Evolutionary conservation across 177 flowering plant genomes (phyloP), one percentile per base, ranked within the genome.

Genomic region (Vitis hybrid): DNA sequence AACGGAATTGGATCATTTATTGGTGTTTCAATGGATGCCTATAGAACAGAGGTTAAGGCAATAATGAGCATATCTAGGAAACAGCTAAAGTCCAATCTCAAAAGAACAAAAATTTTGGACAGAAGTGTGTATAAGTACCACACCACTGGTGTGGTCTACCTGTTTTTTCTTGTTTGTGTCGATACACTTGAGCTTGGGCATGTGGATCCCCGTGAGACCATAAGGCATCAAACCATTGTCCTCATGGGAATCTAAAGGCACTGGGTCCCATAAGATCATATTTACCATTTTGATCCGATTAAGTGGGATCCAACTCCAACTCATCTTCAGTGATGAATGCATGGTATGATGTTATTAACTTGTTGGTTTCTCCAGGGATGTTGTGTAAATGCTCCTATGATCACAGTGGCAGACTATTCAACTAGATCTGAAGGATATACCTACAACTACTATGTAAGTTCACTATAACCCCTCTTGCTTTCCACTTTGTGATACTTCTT

Each of bases 361-460:
- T 3, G 5, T 63, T 67, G 48, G 17, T 62, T 71, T 74, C 61
- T 73, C 75, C 89, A 92, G 99, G 99, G 99, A 68, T 85, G 91
- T 60, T 96, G 99, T 79, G 99, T 96, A 60, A 96, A 96, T 85
- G 99, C 99, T 82, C 99, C 99, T 10, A 96, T 96, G 99, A 93
- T 96, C 48, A 88, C 98, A 1, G 97, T 96, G 52, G 99, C 97
- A 23, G 99, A 96, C 80, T 96, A 96, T 83, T 90, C 99, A 67
- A 90, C 86, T 66, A 97, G 98, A 64, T 96, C 99, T 51, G 98
- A 93, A 84, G 98, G 97, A 83, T 96, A 93, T 74, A 87, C 95
- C 59, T 96, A 96, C 74, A 90, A 96, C 72, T 96, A 96, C 77
- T 91, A 82, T 78, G 99, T 93, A 61, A 4, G 98, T 77, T 65